Percentiles rank a stretch among this genome's conserved stretches.
Conservation (phyloP, 352 stramenopile species). For the Phytophthora hibernalis region DNA sequence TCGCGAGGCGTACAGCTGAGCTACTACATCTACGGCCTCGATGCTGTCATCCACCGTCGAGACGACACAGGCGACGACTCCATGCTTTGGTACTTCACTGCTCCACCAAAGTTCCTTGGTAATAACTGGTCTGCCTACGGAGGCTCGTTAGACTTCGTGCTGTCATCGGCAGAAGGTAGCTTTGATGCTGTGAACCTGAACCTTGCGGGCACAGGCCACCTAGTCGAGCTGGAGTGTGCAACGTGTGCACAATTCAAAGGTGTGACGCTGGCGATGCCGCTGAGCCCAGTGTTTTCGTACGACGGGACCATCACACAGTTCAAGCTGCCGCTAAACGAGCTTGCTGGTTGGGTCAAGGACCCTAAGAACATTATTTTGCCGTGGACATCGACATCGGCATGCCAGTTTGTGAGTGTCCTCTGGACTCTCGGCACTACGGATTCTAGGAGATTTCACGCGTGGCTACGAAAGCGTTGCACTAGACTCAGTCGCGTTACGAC, state of each 20-base stretch:
- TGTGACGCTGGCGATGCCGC: slow-evolving; percentile 86
- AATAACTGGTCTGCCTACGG: slow-evolving; percentile 91
- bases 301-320: slow-evolving; percentile 86
- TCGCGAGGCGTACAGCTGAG: slow-evolving; percentile 78
- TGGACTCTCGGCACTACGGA: slow-evolving; percentile 85
- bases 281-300: slow-evolving; percentile 81
- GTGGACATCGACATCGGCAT: slow-evolving; percentile 79
- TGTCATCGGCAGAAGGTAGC: slow-evolving; percentile 91
- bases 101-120: slow-evolving; percentile 85
- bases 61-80: slow-evolving; percentile 73
- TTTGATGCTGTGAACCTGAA: slow-evolving; percentile 88
- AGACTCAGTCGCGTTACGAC: slow-evolving; percentile 80
- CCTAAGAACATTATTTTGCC: slow-evolving; percentile 89
- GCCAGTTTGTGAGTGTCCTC: slow-evolving; percentile 90
- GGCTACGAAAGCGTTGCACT: slow-evolving; percentile 91
- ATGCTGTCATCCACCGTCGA: slow-evolving; percentile 69
- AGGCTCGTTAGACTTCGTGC: slow-evolving; percentile 90
- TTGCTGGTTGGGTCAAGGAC: slow-evolving; percentile 90
- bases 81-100: slow-evolving; percentile 90
- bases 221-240: slow-evolving; percentile 89
- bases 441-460: slow-evolving; percentile 92
- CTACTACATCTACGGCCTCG: slow-evolving; percentile 90
- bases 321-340: slow-evolving; percentile 78
- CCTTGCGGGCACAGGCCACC: slow-evolving; percentile 52
- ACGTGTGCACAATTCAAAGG: slow-evolving; percentile 85